A percentile compares a stretch with the other conserved stretches of the same genome.
phyloP scores from a whole-genome alignment of 192 early-diverging fungal species.

The Obelidium mucronatum region DNA sequence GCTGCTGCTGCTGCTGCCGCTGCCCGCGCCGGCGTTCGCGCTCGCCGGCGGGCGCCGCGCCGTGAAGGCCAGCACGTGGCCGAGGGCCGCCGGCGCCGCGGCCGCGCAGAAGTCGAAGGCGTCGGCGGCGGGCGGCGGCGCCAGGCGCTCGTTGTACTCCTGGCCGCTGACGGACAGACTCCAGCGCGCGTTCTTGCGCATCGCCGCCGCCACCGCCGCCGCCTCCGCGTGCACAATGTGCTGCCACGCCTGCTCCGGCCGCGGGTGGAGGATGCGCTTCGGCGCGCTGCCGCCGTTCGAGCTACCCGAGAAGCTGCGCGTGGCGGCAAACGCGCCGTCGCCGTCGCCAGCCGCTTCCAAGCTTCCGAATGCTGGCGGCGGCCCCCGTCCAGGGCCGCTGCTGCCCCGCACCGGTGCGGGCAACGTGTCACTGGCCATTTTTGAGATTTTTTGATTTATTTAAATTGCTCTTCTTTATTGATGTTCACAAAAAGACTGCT shows the following conservation, averaged over 20 bases:
- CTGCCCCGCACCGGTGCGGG: too few relatives aligned
- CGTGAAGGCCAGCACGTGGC: background rate
- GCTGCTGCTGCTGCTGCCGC: background rate
- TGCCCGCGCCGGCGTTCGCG: background rate
- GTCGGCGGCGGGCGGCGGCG: background rate
- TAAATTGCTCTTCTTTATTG: too few relatives aligned
- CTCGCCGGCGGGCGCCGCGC: background rate
- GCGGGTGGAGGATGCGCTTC: background rate
- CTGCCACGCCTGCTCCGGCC: slow-evolving; percentile 68
- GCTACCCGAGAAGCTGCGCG: too few relatives aligned
- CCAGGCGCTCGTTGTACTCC: background rate
- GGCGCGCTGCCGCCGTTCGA: too few relatives aligned
- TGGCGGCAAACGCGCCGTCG: too few relatives aligned
- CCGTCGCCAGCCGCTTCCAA: too few relatives aligned
- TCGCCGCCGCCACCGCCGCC: slow-evolving; percentile 74
- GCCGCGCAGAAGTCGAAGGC: background rate
- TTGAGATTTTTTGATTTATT: too few relatives aligned
- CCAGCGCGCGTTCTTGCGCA: slow-evolving; percentile 87
- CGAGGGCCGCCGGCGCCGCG: background rate
- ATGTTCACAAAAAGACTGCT: background rate
- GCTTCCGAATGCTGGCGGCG: too few relatives aligned
- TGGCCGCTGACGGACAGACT: slow-evolving; percentile 22
- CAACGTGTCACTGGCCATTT: too few relatives aligned
- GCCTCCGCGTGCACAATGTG: slow-evolving; percentile 80
- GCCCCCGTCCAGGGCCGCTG: too few relatives aligned